phyloP scores from a whole-genome alignment of 495 filamentous ascomycete genomes.

The Pseudotulostoma volvatum region DNA sequence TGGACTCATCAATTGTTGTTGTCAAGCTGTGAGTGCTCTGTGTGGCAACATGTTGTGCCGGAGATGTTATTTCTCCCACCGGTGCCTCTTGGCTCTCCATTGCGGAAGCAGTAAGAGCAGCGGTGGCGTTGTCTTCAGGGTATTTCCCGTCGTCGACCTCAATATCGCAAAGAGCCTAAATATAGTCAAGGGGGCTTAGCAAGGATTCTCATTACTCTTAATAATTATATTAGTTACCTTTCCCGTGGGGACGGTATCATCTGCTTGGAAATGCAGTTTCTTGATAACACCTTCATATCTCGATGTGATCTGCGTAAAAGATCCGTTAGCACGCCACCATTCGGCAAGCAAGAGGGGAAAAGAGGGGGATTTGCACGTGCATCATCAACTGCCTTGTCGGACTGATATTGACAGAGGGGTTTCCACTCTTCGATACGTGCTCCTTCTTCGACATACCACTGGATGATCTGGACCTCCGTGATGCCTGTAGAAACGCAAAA shows the following conservation, averaged over 20 bases:
- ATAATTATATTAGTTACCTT: too few relatives aligned
- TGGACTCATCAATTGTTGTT: constrained; percentile 1
- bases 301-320: constrained; percentile 64
- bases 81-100: constrained; percentile 5
- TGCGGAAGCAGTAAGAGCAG: constrained; percentile 11
- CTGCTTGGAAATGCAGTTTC: constrained; percentile 86
- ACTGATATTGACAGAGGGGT: constrained; percentile 92
- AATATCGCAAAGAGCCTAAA: constrained; percentile 35
- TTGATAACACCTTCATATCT: constrained; percentile 91
- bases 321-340: background rate
- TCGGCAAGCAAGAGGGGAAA: too few relatives aligned
- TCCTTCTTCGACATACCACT: constrained; percentile 97
- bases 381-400: constrained; percentile 96
- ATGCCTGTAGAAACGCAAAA: constrained; percentile 44
- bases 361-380: too few relatives aligned
- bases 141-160: constrained; percentile 43
- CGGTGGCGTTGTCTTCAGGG: constrained; percentile 28
- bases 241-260: constrained; percentile 90
- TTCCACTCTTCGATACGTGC: constrained; percentile 97
- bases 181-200: too few relatives aligned
- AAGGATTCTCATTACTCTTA: too few relatives aligned
- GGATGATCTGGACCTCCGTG: constrained; percentile 94
- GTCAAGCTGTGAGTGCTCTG: constrained; percentile 7
- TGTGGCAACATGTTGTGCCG: too few relatives aligned
- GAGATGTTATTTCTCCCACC: too few relatives aligned